Conservation (phyloP, 2,329 filamentous ascomycete genomes). For the Fusarium torulosum region DNA sequence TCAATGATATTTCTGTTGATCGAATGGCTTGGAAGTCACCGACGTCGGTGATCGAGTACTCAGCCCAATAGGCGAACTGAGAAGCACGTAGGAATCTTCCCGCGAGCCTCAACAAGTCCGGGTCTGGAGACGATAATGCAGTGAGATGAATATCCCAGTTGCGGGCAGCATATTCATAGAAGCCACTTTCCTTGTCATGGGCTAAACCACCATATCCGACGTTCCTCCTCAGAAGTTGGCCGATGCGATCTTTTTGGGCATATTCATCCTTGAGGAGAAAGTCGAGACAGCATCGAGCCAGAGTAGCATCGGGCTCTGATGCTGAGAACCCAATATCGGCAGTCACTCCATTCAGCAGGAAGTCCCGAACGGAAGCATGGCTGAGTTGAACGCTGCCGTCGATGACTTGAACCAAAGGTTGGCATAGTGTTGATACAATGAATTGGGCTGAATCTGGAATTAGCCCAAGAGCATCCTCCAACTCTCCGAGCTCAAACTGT, state of each 20-base stretch:
- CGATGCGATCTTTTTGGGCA: background rate
- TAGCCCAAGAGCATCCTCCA: background rate
- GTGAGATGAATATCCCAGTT: slow-evolving; percentile 2
- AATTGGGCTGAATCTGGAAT: background rate
- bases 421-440: background rate
- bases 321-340: background rate
- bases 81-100: background rate
- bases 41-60: background rate
- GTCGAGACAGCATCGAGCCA: background rate
- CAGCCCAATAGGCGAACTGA: background rate
- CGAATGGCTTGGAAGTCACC: background rate
- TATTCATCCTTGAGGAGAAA: background rate
- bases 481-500: background rate
- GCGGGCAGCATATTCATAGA: background rate
- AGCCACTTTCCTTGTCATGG: background rate
- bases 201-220: background rate
- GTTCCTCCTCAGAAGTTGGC: background rate
- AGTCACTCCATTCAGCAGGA: background rate
- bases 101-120: background rate
- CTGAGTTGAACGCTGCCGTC: background rate
- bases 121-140: background rate
- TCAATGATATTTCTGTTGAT: background rate
- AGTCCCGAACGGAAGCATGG: background rate
- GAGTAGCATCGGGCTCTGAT: background rate
- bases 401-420: background rate